phyloP scores from a whole-genome alignment of 805 yeast species.

The Kluyveromyces aestuarii region DNA sequence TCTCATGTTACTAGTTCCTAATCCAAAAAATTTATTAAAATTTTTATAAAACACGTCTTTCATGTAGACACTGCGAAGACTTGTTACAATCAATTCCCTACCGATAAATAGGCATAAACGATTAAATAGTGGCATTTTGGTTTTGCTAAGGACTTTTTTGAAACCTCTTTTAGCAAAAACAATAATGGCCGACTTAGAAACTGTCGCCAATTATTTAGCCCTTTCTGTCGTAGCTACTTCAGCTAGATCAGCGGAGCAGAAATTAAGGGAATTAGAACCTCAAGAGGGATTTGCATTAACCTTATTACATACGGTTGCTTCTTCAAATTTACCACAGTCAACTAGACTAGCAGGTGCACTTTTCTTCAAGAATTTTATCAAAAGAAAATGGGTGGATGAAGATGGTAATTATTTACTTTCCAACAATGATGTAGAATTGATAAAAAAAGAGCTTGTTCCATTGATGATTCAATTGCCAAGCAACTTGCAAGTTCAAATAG shows the following conservation, averaged over 20 bases:
- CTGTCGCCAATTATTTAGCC: slow-evolving; percentile 46
- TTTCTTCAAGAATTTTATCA: slow-evolving; percentile 80
- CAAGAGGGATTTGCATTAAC: slow-evolving; percentile 69
- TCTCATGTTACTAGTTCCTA: background rate
- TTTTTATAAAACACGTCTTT: background rate
- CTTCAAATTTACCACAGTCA: slow-evolving; percentile 40
- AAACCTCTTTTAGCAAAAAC: background rate
- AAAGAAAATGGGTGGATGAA: slow-evolving; percentile 83
- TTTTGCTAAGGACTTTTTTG: background rate
- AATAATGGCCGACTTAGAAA: slow-evolving; percentile 39
- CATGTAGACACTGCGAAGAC: background rate
- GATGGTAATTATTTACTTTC: slow-evolving; percentile 69
- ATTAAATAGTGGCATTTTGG: background rate
- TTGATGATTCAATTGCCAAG: slow-evolving; percentile 78
- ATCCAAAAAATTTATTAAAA: background rate
- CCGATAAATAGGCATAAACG: background rate
- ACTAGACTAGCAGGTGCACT: slow-evolving; percentile 82
- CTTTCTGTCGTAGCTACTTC: slow-evolving; percentile 57
- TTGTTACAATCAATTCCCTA: background rate
- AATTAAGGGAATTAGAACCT: slow-evolving; percentile 52
- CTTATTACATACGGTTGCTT: slow-evolving; percentile 69
- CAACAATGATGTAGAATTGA: slow-evolving; percentile 48
- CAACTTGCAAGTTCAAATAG: slow-evolving; percentile 81
- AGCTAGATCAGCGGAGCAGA: slow-evolving; percentile 59
- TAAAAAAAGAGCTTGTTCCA: slow-evolving; percentile 72